Conservation (phyloP, 129 eudicot genomes). For the Flaveria ramosissima region DNA sequence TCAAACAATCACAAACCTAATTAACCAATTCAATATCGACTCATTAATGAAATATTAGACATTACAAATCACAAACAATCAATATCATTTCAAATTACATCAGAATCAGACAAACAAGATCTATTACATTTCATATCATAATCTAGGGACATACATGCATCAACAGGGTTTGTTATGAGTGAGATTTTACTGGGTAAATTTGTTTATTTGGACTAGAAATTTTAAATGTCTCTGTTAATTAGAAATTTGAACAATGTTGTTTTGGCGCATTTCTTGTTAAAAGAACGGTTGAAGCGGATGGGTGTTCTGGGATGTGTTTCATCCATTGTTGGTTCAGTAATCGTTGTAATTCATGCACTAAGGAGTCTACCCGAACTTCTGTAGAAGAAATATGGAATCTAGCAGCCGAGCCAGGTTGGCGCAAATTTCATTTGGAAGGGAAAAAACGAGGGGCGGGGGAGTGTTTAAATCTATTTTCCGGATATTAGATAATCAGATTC, state of each 20-base stretch:
- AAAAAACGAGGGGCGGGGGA: background rate
- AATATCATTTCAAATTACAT: too few species aligned
- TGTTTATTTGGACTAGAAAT: too few species aligned
- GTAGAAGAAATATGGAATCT: slow-evolving; percentile 76
- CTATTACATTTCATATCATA: too few species aligned
- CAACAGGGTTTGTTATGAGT: too few species aligned
- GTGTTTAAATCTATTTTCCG: background rate
- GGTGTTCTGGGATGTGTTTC: slow-evolving; percentile 81
- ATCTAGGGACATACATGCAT: too few species aligned
- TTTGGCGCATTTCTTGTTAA: slow-evolving; percentile 82
- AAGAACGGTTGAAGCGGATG: slow-evolving; percentile 64
- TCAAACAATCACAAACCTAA: too few species aligned
- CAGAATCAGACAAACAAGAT: too few species aligned
- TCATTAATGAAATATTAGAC: too few species aligned
- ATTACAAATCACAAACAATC: too few species aligned
- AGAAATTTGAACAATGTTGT: slow-evolving; percentile 56
- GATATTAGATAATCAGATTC: background rate
- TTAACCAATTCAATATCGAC: too few species aligned
- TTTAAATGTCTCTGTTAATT: background rate
- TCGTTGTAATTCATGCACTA: slow-evolving; percentile 77
- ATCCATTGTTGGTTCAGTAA: slow-evolving; percentile 79
- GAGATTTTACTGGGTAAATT: too few species aligned
- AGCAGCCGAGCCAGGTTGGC: slow-evolving; percentile 79
- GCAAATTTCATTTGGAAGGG: background rate
- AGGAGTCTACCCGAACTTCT: slow-evolving; percentile 69